A percentile compares a stretch with the other conserved stretches of the same genome.
Evolutionary conservation across 345 rosid species (phyloP).

Genomic region (Eucalyptus globulus): DNA sequence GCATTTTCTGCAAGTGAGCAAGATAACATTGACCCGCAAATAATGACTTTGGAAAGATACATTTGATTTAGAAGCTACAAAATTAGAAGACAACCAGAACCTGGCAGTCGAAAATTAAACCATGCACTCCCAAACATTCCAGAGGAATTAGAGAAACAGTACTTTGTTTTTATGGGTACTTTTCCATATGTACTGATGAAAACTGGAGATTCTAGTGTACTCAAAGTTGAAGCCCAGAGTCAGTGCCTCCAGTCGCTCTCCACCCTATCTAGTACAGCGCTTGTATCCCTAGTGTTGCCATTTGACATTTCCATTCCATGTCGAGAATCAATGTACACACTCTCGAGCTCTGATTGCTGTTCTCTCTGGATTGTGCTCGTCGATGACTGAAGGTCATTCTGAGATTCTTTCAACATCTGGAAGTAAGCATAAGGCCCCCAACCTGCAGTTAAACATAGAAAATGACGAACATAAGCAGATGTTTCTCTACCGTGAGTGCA

Average conservation of each 20-base stretch:
- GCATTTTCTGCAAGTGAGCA: background rate
- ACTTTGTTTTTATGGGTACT: background rate
- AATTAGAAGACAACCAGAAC: background rate
- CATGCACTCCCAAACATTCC: background rate
- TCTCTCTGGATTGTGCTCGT: background rate
- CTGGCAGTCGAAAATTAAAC: background rate
- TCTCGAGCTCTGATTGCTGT: slow-evolving; percentile 33
- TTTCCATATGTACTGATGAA: background rate
- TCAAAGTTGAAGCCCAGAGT: background rate
- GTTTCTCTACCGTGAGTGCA: background rate
- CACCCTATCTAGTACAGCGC: slow-evolving; percentile 19
- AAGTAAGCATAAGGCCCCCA: slow-evolving; percentile 98
- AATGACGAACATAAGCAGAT: background rate
- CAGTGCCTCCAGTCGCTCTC: background rate
- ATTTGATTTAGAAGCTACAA: background rate
- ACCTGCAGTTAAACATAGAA: slow-evolving; percentile 22
- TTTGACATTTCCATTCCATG: slow-evolving; percentile 13
- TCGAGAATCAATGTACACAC: slow-evolving; percentile 36
- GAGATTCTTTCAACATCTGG: slow-evolving; percentile 69
- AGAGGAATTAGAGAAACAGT: background rate
- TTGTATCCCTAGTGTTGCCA: slow-evolving; percentile 12
- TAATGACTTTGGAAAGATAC: background rate
- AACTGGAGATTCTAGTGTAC: background rate
- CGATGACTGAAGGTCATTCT: slow-evolving; percentile 10
- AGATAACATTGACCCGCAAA: background rate